phyloP scores from a whole-genome alignment of 352 stramenopile genomes.

The Pythium utonaiense region DNA sequence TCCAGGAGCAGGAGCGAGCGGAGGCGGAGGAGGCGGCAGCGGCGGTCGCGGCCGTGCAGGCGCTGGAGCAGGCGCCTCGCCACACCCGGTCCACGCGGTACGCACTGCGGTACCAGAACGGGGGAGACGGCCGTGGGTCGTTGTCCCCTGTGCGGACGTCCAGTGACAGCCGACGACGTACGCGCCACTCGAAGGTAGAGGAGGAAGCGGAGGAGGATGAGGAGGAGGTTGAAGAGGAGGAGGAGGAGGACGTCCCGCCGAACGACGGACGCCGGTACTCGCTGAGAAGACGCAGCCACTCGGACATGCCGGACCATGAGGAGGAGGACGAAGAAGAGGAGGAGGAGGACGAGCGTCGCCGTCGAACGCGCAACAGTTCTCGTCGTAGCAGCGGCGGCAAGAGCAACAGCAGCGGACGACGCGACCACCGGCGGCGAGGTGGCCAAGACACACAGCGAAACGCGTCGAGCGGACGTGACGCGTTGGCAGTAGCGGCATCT shows the following conservation, averaged over 20 bases:
- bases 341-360: background rate
- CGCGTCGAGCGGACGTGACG: constrained; percentile 13
- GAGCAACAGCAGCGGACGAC: background rate
- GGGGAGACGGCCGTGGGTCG: constrained; percentile 1
- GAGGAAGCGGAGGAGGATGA: constrained; percentile 10
- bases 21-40: constrained; percentile 26
- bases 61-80: constrained; percentile 10
- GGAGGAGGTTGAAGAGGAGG: constrained; percentile 13
- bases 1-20: constrained; percentile 42
- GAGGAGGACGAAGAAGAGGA: constrained; percentile 5
- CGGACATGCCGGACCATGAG: constrained; percentile 24
- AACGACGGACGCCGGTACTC: constrained; percentile 32
- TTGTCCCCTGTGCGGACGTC: constrained; percentile 10
- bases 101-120: constrained; percentile 44
- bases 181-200: constrained; percentile 19
- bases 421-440: background rate
- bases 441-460: constrained; percentile 7
- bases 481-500: background rate
- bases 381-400: background rate
- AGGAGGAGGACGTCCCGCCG: constrained; percentile 23
- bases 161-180: constrained; percentile 11
- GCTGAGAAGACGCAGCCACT: constrained; percentile 33
- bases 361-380: background rate
- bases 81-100: constrained; percentile 44
- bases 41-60: constrained; percentile 17